A percentile compares a stretch with the other conserved stretches of the same genome.
phyloP scores from a whole-genome alignment of 768 basidiomycete genomes.

The Obba rivulosa region DNA sequence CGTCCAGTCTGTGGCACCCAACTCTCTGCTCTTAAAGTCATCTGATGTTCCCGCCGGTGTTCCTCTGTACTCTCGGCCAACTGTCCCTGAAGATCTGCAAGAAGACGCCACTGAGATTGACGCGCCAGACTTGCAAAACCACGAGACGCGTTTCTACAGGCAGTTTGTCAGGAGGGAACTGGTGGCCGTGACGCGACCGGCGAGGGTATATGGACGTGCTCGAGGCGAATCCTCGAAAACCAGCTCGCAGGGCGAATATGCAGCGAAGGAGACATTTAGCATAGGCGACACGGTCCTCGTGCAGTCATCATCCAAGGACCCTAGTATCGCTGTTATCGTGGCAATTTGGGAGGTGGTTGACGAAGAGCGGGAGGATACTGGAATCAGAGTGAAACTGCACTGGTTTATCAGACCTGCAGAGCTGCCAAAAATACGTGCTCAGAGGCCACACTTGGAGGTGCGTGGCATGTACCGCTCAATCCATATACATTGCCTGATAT shows the following conservation, averaged over 20 bases:
- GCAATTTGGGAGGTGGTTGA: slow-evolving; percentile 58
- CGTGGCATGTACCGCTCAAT: slow-evolving; percentile 13
- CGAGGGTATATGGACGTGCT: slow-evolving; percentile 2
- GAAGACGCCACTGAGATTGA: not conserved
- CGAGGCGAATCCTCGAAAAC: not conserved
- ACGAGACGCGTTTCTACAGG: slow-evolving; percentile 1
- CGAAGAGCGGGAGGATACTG: slow-evolving; percentile 26
- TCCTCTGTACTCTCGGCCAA: not conserved
- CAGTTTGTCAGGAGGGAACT: not conserved
- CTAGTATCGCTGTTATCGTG: slow-evolving; percentile 65
- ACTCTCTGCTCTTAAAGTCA: not conserved
- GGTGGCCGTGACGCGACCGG: not conserved
- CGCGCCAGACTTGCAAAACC: not conserved
- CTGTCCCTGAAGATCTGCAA: not conserved
- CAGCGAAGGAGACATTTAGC: slow-evolving; percentile 30
- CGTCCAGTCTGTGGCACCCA: not conserved
- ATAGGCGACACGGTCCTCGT: slow-evolving; percentile 69
- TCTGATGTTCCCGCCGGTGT: not conserved
- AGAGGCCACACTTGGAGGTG: slow-evolving; percentile 58
- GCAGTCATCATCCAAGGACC: slow-evolving; percentile 37
- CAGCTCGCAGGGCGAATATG: not conserved
- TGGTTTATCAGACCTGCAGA: slow-evolving; percentile 73
- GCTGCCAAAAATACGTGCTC: slow-evolving; percentile 53
- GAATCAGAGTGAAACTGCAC: slow-evolving; percentile 57
- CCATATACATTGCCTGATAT: not conserved